A percentile compares a stretch with the other conserved stretches of the same genome.
Conservation (phyloP, 495 filamentous ascomycete species). For the Hyaloscypha finlandica region DNA sequence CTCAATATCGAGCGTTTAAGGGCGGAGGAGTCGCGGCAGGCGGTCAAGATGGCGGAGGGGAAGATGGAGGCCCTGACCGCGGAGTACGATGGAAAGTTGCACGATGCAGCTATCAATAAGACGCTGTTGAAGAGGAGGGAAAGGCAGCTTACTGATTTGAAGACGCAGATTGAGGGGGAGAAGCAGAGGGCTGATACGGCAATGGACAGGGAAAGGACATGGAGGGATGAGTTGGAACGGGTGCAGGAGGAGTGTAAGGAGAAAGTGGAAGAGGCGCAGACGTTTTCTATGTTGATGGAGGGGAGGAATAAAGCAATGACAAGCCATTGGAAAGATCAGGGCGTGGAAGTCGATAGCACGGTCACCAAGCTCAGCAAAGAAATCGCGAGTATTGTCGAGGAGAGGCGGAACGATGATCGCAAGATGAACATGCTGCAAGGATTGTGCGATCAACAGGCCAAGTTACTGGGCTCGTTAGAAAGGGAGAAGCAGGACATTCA, state of each 20-base stretch:
- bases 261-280: constrained; percentile 63
- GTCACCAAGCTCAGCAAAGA: constrained; percentile 56
- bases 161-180: constrained; percentile 67
- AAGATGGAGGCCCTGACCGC: constrained; percentile 68
- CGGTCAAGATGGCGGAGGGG: constrained; percentile 70
- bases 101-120: constrained; percentile 71
- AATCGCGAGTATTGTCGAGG: constrained; percentile 47
- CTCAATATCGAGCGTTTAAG: constrained; percentile 70
- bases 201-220: constrained; percentile 60
- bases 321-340: constrained; percentile 63
- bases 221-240: constrained; percentile 63
- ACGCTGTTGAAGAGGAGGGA: constrained; percentile 74
- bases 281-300: constrained; percentile 55
- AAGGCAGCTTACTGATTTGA: constrained; percentile 74
- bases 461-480: constrained; percentile 59
- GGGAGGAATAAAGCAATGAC: constrained; percentile 72
- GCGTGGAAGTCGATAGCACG: constrained; percentile 56
- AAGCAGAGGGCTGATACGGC: constrained; percentile 58
- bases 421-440: constrained; percentile 57
- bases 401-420: constrained; percentile 58
- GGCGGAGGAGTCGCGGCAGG: constrained; percentile 71
- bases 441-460: constrained; percentile 69
- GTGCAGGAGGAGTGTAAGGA: constrained; percentile 60
- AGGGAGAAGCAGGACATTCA: constrained; percentile 61
- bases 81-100: constrained; percentile 66